These are phyloP conservation scores for Thelephora terrestris DNA, from an alignment of 1,284 basidiomycete genomes.

Conservation along the genomic window DNA sequence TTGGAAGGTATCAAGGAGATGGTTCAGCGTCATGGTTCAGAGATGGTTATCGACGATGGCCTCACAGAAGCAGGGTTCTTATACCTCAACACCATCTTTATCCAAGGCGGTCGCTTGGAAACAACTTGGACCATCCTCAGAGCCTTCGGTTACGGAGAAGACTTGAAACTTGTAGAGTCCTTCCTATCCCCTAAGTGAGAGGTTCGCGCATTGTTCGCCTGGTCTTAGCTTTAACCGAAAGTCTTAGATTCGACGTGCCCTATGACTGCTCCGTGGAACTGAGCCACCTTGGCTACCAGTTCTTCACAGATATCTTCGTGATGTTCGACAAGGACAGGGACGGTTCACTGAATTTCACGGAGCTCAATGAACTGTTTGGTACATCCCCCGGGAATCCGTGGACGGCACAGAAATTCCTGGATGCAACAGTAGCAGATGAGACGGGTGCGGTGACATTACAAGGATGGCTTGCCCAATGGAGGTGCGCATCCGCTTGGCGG, in stretches of 20 bases:
- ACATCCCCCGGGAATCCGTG: conserved; percentile 95
- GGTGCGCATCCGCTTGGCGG: conserved; percentile 35
- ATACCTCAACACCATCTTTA: conserved; percentile 94
- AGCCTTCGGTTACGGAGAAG: conserved; percentile 94
- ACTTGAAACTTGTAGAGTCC: conserved; percentile 80
- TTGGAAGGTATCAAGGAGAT: conserved; percentile 86
- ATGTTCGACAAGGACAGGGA: conserved; percentile 96
- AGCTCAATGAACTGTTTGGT: conserved; percentile 83
- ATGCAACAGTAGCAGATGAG: conserved; percentile 87
- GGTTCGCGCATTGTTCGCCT: conserved; percentile 7
- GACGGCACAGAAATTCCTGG: conserved; percentile 78
- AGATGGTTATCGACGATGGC: conserved; percentile 62
- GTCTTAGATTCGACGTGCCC: conserved; percentile 78
- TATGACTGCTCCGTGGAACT: conserved; percentile 93
- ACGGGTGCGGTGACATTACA: conserved; percentile 88
- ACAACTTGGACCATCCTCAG: conserved; percentile 97
- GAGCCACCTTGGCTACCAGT: conserved; percentile 88
- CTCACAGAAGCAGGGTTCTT: conserved; percentile 92
- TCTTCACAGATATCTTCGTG: conserved; percentile 96
- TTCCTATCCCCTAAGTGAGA: conserved; percentile 79
- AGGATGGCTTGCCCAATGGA: conserved; percentile 98
- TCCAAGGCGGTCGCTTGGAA: conserved; percentile 91
- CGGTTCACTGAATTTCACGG: conserved; percentile 80
- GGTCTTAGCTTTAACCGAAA: not conserved
- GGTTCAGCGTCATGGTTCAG: conserved; percentile 66